These are phyloP conservation scores for Tilletia horrida DNA, from an alignment of 1,284 basidiomycete species.

Conservation along the genomic window DNA sequence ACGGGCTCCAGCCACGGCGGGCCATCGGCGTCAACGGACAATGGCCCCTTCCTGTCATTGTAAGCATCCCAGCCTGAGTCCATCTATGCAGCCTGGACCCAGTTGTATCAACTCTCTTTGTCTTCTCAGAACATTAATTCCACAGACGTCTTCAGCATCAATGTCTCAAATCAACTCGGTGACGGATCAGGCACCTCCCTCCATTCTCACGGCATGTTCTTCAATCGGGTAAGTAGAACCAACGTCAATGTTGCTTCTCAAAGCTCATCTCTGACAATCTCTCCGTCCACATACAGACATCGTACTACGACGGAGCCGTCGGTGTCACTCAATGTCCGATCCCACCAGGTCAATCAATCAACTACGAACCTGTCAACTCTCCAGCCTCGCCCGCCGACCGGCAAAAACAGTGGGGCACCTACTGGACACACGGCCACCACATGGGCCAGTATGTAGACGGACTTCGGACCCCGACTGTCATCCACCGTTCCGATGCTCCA, in stretches of 20 bases:
- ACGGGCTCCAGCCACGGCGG: constrained; percentile 39
- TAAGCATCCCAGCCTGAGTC: constrained; percentile 18
- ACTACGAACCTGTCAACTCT: constrained; percentile 70
- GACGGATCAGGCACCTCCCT: constrained; percentile 27
- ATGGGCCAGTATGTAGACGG: constrained; percentile 61
- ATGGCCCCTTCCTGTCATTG: constrained; percentile 27
- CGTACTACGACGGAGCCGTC: constrained; percentile 82
- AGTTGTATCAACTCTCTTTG: background rate
- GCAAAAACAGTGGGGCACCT: constrained; percentile 60
- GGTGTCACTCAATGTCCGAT: constrained; percentile 83
- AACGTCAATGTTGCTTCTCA: constrained; percentile 32
- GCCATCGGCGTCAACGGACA: constrained; percentile 29
- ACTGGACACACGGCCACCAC: constrained; percentile 63
- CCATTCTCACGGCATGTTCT: constrained; percentile 74
- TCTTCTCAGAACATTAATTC: constrained; percentile 29
- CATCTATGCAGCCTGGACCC: too few species aligned
- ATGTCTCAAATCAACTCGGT: constrained; percentile 27
- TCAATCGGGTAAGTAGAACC: constrained; percentile 62
- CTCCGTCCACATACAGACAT: constrained; percentile 32
- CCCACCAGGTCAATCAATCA: constrained; percentile 70
- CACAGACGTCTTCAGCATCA: constrained; percentile 27
- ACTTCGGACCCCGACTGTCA: constrained; percentile 71
- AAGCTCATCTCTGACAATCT: background rate
- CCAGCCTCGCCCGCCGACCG: constrained; percentile 27
- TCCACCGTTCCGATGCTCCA: constrained; percentile 60